phyloP scores from a whole-genome alignment of 257 asterid species.

The Solanum ossicruentum region DNA sequence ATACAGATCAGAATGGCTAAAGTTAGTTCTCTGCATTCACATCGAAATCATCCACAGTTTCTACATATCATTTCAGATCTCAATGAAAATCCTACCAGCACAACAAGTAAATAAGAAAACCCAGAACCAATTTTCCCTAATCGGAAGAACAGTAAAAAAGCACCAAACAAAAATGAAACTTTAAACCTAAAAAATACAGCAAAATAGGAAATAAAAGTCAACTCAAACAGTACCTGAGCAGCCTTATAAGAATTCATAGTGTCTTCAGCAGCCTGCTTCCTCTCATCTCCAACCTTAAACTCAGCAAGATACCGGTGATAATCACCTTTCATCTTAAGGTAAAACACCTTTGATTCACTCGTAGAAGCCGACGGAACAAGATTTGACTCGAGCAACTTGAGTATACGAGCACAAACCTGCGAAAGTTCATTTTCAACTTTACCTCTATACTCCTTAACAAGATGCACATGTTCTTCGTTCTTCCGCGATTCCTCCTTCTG shows the following conservation, averaged over 20 bases:
- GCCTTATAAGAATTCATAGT: conserved; percentile 34
- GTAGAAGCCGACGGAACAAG: conserved; percentile 26
- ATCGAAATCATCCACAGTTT: neutral
- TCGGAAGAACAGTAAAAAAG: neutral
- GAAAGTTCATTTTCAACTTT: conserved; percentile 29
- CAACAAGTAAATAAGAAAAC: neutral
- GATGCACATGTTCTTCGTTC: conserved; percentile 32
- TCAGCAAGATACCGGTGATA: conserved; percentile 32
- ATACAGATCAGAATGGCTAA: neutral
- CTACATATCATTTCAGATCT: neutral
- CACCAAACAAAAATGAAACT: neutral
- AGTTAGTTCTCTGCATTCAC: neutral
- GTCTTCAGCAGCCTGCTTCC: conserved; percentile 38
- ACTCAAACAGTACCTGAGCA: conserved; percentile 24
- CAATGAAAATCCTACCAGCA: neutral
- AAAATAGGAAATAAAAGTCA: neutral
- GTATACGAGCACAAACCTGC: conserved; percentile 26
- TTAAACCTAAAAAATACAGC: neutral
- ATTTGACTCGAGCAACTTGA: conserved; percentile 25
- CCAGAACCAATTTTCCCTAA: neutral
- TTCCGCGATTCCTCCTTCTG: conserved; percentile 39
- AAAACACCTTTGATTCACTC: conserved; percentile 35
- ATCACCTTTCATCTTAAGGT: conserved; percentile 42
- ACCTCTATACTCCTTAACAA: conserved; percentile 32
- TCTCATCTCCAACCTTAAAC: conserved; percentile 28